Conservation (phyloP, 2,329 filamentous ascomycete species). For the Corynespora cassiicola region DNA sequence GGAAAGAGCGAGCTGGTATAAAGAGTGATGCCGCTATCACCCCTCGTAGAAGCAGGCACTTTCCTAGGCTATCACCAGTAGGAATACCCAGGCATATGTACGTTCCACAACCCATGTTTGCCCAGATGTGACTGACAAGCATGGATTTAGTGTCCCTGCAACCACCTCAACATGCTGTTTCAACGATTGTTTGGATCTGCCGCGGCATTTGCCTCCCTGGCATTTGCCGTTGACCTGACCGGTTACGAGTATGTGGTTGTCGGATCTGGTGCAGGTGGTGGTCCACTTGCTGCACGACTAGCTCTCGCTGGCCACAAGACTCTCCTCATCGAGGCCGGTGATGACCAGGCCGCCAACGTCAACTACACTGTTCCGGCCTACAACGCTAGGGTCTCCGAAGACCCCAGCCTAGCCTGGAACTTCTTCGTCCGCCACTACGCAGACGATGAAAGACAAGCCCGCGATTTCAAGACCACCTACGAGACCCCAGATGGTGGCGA, state of each 20-base stretch:
- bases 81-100: too few species aligned
- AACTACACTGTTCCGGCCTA: slow-evolving; percentile 64
- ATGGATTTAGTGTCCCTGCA: too few species aligned
- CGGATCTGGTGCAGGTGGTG: slow-evolving; percentile 53
- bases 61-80: too few species aligned
- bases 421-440: slow-evolving; percentile 70
- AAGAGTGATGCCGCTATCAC: too few species aligned
- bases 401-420: slow-evolving; percentile 65
- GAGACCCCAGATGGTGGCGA: slow-evolving; percentile 45
- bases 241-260: slow-evolving; percentile 69
- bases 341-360: slow-evolving; percentile 59
- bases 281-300: slow-evolving; percentile 57
- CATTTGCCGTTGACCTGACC: slow-evolving; percentile 33
- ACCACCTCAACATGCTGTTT: slow-evolving; percentile 33
- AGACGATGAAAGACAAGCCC: slow-evolving; percentile 58
- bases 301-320: slow-evolving; percentile 66
- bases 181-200: slow-evolving; percentile 23
- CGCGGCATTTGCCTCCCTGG: slow-evolving; percentile 27
- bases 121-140: too few species aligned
- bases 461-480: slow-evolving; percentile 67
- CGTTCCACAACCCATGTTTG: too few species aligned
- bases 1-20: too few species aligned
- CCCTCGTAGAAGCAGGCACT: too few species aligned
- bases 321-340: slow-evolving; percentile 67
- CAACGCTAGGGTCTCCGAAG: slow-evolving; percentile 61